Evolutionary conservation across 257 asterid genomes (phyloP), one percentile per base, ranked within the genome.

Genomic region (Fraxinus cuspidata): DNA sequence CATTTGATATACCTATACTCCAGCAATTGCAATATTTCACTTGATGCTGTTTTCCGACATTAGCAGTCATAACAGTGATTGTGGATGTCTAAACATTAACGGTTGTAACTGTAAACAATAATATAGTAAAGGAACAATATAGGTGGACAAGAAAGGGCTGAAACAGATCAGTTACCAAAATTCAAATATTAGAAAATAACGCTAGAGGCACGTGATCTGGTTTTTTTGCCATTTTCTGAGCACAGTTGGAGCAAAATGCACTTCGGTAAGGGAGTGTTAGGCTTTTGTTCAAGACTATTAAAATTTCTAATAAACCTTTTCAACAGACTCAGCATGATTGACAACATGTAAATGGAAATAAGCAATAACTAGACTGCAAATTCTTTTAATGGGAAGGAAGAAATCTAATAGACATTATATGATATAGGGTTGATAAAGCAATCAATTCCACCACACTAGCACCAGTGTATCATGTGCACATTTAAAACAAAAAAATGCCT

Each of bases 21-120:
- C 71, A 28, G 60, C 64, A 58, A 53, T 37, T 58, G 73, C 77
- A 74, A 44, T 40, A 21, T 42, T 15, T 25, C 2, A 77, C 37
- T 53, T 74, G 71, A 63, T 37, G 34, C 27, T 51, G 53, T 15
- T 44, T 76, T 71, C 68, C 44, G 51, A 74, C 58, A 74, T n/a
- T 70, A 51, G 68, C 74, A 77, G 44, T 35, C 65, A 63, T 51
- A 76, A 66, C 11, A 70, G 74, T 49, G 63, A 81, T 25, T 70
- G 60, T 66, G 53, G 28, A 42, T 42, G 15, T 65, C 58, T 64
- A 56, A 74, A 47, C 60, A 16, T 64, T 74, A 69, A 60, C 71
- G 32, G 63, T 51, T 5, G 7, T 51, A 19, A 19, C 31, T 40
- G 73, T 18, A 5, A 51, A 51, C 8, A 16, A 51, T 72, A 27